phyloP scores from a whole-genome alignment of 306 rosid genomes.

The Pterocarpus macrocarpus region DNA sequence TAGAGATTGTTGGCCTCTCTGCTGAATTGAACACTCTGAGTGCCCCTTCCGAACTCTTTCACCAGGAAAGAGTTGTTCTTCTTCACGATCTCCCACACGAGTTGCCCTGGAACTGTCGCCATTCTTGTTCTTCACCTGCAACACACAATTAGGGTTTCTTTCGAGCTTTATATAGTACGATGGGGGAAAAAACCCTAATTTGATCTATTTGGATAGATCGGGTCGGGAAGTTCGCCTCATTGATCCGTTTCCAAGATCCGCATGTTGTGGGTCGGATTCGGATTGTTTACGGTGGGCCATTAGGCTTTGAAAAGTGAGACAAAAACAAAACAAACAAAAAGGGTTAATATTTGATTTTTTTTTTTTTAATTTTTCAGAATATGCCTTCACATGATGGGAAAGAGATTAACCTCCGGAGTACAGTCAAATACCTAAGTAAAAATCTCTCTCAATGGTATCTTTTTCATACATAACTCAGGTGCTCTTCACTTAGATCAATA shows the following conservation, averaged over 20 bases:
- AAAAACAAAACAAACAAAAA: too few relatives aligned
- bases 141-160: conserved; percentile 1
- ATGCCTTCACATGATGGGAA: too few relatives aligned
- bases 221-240: conserved; percentile 36
- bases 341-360: not conserved
- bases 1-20: conserved; percentile 87
- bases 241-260: not conserved
- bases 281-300: not conserved
- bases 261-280: not conserved
- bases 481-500: too few relatives aligned
- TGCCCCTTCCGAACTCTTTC: conserved; percentile 83
- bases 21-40: conserved; percentile 82
- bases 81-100: conserved; percentile 97
- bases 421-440: too few relatives aligned
- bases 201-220: not conserved
- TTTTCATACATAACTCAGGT: too few relatives aligned
- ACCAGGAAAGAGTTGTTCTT: conserved; percentile 87
- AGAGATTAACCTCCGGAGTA: too few relatives aligned
- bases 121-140: conserved; percentile 54
- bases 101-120: conserved; percentile 91
- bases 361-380: too few relatives aligned
- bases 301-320: too few relatives aligned
- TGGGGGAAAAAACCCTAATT: conserved; percentile 62
- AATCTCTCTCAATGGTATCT: too few relatives aligned
- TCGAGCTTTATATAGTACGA: conserved; percentile 29